Evolutionary conservation across 345 rosid genomes (phyloP).

Genomic region (Boechera divaricarpa): DNA sequence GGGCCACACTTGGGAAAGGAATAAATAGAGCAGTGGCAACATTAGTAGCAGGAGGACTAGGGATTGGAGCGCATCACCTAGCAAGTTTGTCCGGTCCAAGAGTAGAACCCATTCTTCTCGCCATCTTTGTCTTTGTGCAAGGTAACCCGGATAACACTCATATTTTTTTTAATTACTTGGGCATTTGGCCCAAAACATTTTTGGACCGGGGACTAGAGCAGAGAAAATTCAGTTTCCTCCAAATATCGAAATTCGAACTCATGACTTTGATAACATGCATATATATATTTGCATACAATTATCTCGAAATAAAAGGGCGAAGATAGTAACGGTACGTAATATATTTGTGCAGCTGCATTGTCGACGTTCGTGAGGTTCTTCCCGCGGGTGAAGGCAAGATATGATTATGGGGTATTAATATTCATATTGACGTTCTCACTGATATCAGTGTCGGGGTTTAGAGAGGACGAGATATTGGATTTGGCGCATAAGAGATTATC

Average conservation of each 20-base stretch:
- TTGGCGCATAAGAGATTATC: conserved; percentile 70
- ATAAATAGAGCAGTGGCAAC: conserved; percentile 82
- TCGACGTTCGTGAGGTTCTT: conserved; percentile 62
- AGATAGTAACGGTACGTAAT: neutral
- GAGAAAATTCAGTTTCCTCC: no score
- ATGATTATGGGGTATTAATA: conserved; percentile 75
- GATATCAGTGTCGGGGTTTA: conserved; percentile 74
- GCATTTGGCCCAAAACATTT: neutral
- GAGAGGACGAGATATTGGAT: conserved; percentile 53
- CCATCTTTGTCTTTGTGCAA: conserved; percentile 64
- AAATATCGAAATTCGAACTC: no score
- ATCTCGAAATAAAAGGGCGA: neutral
- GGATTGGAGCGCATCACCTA: conserved; percentile 70
- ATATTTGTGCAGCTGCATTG: conserved; percentile 62
- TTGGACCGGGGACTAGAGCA: neutral
- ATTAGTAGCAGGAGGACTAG: conserved; percentile 65
- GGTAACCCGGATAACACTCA: conserved; percentile 43
- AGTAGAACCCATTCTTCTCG: conserved; percentile 65
- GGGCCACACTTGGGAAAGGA: conserved; percentile 77
- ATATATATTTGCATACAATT: conserved; percentile 3
- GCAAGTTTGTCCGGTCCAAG: conserved; percentile 61
- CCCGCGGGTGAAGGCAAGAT: conserved; percentile 64
- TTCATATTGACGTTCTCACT: conserved; percentile 84
- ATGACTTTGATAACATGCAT: neutral
- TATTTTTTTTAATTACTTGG: neutral